Base-by-base conservation (phyloP, 805 yeast genomes). In the Kuraishia molischiana region DNA sequence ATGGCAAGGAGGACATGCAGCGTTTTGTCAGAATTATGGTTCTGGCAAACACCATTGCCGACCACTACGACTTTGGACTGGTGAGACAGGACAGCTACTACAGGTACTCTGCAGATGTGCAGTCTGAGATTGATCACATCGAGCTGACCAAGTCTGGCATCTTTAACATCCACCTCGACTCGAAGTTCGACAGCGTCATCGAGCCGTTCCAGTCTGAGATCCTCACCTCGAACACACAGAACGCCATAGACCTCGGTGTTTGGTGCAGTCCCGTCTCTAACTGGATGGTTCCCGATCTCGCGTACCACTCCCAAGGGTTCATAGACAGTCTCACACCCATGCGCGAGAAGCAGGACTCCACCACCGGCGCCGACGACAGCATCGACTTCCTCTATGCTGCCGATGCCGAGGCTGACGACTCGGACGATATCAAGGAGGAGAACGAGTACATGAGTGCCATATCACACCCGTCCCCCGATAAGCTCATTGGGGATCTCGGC, bases 1-100 rank as follows among this genome's bases (percentile, higher is more conserved):
- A 64, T 35, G 50, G 59, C 29, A 54, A 59, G 14, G 69, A 70
- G 38, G 77, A 72, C 43, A 66, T 66, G 37, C 72, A 67, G 35
- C 56, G 85, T 46, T 64, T 69, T 14, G 54, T 71, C 2, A 58
- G 85, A 39, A 67, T 77, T 11, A 48, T 74, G 4, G 51, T 75
- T 14, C 56, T 77, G 44, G 75, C 76, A 0, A 50, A 69, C n/a
- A 57, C 62, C 36, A 53, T 78, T 19, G 71, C 81, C 3, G 73
- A 73, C 37, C 55, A 62, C 34, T 72, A 62, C 47, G 66, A 66
- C 14, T 75, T 73, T 56, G 85, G 84, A 1, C 49, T 78, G 20
- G 61, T 67, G n/a, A 58, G 74, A 45, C 61, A 66, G 2, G 58
- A 51, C 3, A 64, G 65, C 19, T 61, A 65, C 19, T 74, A 74